Evolutionary conservation across 106 monocot genomes (phyloP).

Genomic region (Apostasia shenzhenica): DNA sequence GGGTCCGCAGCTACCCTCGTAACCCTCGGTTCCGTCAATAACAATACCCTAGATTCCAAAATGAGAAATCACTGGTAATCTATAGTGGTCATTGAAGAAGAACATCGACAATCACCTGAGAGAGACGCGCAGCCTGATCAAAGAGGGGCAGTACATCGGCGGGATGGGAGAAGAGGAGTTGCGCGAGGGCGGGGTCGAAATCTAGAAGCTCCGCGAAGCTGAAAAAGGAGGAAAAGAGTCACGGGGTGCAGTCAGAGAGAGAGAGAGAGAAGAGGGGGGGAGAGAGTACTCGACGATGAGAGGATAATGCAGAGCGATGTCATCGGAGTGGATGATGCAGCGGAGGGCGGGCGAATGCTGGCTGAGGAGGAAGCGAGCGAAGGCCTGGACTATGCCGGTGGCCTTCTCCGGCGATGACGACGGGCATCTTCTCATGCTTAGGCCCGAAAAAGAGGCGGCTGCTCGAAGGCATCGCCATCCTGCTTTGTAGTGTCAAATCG

Average conservation of each 20-base stretch:
- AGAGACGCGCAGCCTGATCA: constrained; percentile 50
- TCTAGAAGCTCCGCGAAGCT: constrained; percentile 90
- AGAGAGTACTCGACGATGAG: constrained; percentile 21
- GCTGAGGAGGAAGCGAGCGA: constrained; percentile 51
- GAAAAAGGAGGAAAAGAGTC: neutral
- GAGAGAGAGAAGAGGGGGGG: neutral
- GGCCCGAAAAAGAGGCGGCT: neutral
- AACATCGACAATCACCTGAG: constrained; percentile 33
- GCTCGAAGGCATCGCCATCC: too few relatives aligned
- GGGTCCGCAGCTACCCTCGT: constrained; percentile 14
- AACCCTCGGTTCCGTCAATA: constrained; percentile 31
- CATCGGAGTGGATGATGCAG: constrained; percentile 53
- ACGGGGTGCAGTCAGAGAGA: neutral
- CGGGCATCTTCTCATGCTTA: neutral
- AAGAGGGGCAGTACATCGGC: constrained; percentile 47
- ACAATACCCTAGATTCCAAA: constrained; percentile 32
- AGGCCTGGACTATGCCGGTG: constrained; percentile 13
- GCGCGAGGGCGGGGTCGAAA: constrained; percentile 53
- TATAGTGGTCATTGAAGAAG: neutral
- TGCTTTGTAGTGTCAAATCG: too few relatives aligned
- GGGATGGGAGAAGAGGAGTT: constrained; percentile 59
- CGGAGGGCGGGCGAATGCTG: constrained; percentile 57
- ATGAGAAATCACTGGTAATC: neutral
- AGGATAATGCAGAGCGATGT: constrained; percentile 61
- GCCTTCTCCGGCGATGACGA: neutral